Conservation (phyloP, 2,329 filamentous ascomycete species). For the Colletotrichum siamense region DNA sequence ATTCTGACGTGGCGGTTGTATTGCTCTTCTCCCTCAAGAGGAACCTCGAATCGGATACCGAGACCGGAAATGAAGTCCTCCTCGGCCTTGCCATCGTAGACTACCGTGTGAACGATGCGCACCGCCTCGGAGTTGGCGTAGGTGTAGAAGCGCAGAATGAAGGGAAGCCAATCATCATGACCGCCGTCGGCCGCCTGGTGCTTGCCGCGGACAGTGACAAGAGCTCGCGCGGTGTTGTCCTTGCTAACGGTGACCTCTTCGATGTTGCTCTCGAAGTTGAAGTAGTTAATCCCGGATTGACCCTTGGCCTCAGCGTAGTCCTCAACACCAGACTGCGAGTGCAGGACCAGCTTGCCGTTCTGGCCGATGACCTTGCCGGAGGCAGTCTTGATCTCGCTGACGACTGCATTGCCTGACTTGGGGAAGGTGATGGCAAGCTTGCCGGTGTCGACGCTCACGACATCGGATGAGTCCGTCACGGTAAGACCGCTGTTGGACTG, state of each 20-base stretch:
- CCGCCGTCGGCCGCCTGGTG: constrained; percentile 36
- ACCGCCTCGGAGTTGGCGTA: constrained; percentile 63
- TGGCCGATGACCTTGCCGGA: constrained; percentile 47
- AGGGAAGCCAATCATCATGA: constrained; percentile 58
- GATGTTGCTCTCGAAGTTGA: constrained; percentile 55
- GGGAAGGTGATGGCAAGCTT: constrained; percentile 47
- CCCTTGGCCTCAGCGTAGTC: constrained; percentile 43
- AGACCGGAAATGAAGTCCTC: constrained; percentile 59
- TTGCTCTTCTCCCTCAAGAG: constrained; percentile 54
- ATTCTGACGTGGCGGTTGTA: constrained; percentile 66
- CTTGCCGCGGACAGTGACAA: constrained; percentile 51
- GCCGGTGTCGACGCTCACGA: constrained; percentile 48
- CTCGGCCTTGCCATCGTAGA: constrained; percentile 56
- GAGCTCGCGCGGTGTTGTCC: constrained; percentile 43
- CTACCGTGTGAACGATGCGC: constrained; percentile 59
- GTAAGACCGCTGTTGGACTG: constrained; percentile 39
- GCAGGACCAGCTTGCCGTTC: constrained; percentile 57
- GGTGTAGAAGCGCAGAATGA: constrained; percentile 62
- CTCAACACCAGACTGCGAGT: constrained; percentile 53
- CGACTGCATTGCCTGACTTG: constrained; percentile 43
- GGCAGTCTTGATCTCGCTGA: constrained; percentile 43
- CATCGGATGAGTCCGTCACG: constrained; percentile 22
- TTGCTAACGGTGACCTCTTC: constrained; percentile 54
- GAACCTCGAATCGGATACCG: constrained; percentile 61
- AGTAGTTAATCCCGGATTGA: constrained; percentile 42